A percentile compares a stretch with the other conserved stretches of the same genome.
These are phyloP conservation scores for Talaromyces proteolyticus DNA, from an alignment of 495 filamentous ascomycete genomes.

Conservation along the genomic window DNA sequence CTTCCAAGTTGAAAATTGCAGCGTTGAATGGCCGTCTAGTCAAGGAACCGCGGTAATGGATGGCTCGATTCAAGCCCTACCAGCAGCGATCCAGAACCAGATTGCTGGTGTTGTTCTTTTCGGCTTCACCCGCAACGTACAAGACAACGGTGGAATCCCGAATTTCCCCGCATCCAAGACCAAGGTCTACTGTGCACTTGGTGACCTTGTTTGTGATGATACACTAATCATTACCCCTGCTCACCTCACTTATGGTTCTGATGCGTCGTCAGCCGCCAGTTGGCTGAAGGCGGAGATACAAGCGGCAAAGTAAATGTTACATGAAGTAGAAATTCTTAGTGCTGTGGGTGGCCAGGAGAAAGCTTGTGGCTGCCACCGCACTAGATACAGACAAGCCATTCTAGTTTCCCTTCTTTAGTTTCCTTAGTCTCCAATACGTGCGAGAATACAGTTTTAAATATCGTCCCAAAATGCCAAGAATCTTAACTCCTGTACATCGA, in stretches of 20 bases:
- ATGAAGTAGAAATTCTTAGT: too few species aligned
- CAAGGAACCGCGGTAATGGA: conserved; percentile 53
- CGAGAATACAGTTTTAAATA: background rate
- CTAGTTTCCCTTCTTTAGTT: background rate
- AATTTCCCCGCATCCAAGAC: conserved; percentile 37
- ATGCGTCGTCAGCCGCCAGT: conserved; percentile 14
- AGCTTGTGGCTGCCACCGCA: too few species aligned
- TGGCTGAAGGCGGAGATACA: conserved; percentile 10
- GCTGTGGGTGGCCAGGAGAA: too few species aligned
- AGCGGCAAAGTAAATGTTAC: background rate
- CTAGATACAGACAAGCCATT: background rate
- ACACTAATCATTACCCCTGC: conserved; percentile 41
- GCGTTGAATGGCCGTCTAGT: conserved; percentile 24
- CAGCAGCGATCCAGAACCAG: conserved; percentile 31
- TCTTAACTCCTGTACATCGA: background rate
- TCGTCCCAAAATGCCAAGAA: background rate
- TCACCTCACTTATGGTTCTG: conserved; percentile 37
- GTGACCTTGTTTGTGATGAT: conserved; percentile 47
- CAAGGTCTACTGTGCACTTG: conserved; percentile 45
- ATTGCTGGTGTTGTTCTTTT: conserved; percentile 51
- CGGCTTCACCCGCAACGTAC: conserved; percentile 51
- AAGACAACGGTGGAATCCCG: conserved; percentile 39
- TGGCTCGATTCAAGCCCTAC: conserved; percentile 35
- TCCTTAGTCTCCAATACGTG: background rate
- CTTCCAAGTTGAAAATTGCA: conserved; percentile 12